phyloP scores from a whole-genome alignment of 495 filamentous ascomycete genomes.

The Hypoxylon trugodes region DNA sequence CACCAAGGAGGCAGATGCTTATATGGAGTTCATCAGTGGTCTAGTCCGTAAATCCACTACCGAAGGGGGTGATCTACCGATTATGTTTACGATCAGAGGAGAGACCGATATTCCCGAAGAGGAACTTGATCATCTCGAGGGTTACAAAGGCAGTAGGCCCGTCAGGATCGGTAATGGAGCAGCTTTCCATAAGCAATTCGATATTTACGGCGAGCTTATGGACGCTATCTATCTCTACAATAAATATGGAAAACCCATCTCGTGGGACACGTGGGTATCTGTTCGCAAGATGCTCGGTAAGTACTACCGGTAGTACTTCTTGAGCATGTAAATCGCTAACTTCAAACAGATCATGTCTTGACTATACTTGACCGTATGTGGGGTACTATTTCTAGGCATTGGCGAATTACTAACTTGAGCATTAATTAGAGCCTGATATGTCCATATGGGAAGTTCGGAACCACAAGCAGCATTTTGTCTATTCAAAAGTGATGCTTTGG shows the following conservation, averaged over 20 bases:
- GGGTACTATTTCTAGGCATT: not conserved
- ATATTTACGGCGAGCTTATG: slow-evolving; percentile 80
- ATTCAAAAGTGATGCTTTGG: slow-evolving; percentile 80
- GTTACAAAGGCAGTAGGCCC: slow-evolving; percentile 71
- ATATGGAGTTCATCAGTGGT: slow-evolving; percentile 77
- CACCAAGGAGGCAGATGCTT: slow-evolving; percentile 75
- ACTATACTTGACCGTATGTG: slow-evolving; percentile 57
- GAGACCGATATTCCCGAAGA: slow-evolving; percentile 75
- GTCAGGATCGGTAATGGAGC: slow-evolving; percentile 80
- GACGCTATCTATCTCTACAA: slow-evolving; percentile 80
- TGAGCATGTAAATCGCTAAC: not conserved
- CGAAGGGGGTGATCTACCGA: slow-evolving; percentile 66
- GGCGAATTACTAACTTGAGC: slow-evolving; percentile 4
- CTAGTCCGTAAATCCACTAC: slow-evolving; percentile 62
- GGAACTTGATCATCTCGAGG: slow-evolving; percentile 70
- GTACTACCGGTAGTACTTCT: not conserved
- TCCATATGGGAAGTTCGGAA: slow-evolving; percentile 82
- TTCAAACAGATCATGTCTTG: slow-evolving; percentile 57
- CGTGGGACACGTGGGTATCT: slow-evolving; percentile 74
- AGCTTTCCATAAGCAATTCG: slow-evolving; percentile 75
- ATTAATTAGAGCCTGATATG: slow-evolving; percentile 68
- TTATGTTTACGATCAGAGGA: slow-evolving; percentile 80
- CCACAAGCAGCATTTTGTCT: slow-evolving; percentile 74
- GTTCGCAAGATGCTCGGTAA: slow-evolving; percentile 65
- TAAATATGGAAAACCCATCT: slow-evolving; percentile 77